phyloP scores from a whole-genome alignment of 2,329 filamentous ascomycete genomes.

The Myriangium duriaei region DNA sequence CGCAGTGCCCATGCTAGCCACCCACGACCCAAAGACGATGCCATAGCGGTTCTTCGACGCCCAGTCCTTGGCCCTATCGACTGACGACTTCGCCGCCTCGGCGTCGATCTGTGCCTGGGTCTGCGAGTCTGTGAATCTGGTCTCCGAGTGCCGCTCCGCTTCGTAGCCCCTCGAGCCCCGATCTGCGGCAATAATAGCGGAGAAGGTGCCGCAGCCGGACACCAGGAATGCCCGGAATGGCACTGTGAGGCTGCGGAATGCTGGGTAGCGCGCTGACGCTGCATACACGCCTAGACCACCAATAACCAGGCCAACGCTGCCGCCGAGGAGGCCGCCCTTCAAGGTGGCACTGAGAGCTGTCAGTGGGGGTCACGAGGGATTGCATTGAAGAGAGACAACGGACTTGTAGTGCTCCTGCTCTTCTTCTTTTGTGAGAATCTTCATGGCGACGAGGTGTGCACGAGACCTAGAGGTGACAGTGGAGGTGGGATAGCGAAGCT shows the following conservation, averaged over 20 bases:
- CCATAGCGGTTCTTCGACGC: slow-evolving; percentile 71
- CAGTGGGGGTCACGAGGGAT: slow-evolving; percentile 3
- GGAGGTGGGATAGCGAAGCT: neutral
- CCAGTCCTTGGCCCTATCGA: slow-evolving; percentile 57
- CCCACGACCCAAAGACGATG: slow-evolving; percentile 72
- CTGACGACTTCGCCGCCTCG: slow-evolving; percentile 41
- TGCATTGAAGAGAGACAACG: slow-evolving; percentile 14
- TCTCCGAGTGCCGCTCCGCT: slow-evolving; percentile 52
- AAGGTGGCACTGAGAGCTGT: slow-evolving; percentile 49
- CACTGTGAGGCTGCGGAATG: slow-evolving; percentile 69
- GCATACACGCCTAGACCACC: slow-evolving; percentile 56
- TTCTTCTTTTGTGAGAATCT: slow-evolving; percentile 90
- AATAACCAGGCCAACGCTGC: slow-evolving; percentile 50
- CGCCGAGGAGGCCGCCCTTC: slow-evolving; percentile 66
- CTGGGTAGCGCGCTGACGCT: slow-evolving; percentile 59
- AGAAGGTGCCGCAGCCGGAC: slow-evolving; percentile 69
- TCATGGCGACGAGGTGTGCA: slow-evolving; percentile 49
- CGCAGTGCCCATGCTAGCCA: slow-evolving; percentile 64
- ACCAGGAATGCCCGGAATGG: slow-evolving; percentile 88
- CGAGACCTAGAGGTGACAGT: too few relatives aligned
- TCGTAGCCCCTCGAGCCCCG: slow-evolving; percentile 60
- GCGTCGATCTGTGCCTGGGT: slow-evolving; percentile 44
- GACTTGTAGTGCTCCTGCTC: slow-evolving; percentile 73
- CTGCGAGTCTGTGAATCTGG: slow-evolving; percentile 52
- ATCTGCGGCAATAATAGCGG: slow-evolving; percentile 73